Evolutionary conservation across 2,329 filamentous ascomycete genomes (phyloP), one percentile per base, ranked within the genome.

Genomic region (Verticillium nonalfalfae): DNA sequence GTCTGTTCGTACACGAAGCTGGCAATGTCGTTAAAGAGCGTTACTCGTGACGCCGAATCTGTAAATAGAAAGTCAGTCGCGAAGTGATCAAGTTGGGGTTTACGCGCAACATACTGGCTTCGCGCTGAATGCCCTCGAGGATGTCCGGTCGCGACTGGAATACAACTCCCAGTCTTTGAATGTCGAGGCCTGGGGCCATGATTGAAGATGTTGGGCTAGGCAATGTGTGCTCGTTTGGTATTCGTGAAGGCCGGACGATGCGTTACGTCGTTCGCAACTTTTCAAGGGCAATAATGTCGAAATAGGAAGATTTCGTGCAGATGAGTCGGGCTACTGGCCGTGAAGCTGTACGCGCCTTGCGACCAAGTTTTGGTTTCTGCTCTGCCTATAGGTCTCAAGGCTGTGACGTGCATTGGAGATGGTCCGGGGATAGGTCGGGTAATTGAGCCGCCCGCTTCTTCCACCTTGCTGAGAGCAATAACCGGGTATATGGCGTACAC

Each of bases 131-230:
- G 61, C 76, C 78, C 13, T 79, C 70, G 18, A 87, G 68, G 62
- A 87, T 81, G 65, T 87, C 84, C 7, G 83, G 82, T 57, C 84
- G 78, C 45, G 81, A 76, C 61, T 80, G 73, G 69, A 88, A 86
- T 65, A 85, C 78, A 61, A 76, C 73, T 63, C 73, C 74, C 60
- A 86, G 74, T 68, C 75, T 79, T 69, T 83, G 72, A 62, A 70
- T 72, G 67, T 86, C 82, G 52, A 86, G 79, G 60, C 71, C 67
- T 60, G 71, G 68, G 59, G 76, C 68, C 79, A 81, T 82, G 64
- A 54, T 36, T 70, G 38, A 26, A 9, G 13, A 13, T 14, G n/a
- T 35, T 38, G 36, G n/a, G 14, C n/a, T 31, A 18, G 18, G 11
- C 18, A 26, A 10, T 21, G 45, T 52, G 39, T 40, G 39, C 13